A percentile compares a stretch with the other conserved stretches of the same genome.
These are phyloP conservation scores for Neofusicoccum kwambonambiense DNA, from an alignment of 2,329 filamentous ascomycete species.

Conservation along the genomic window DNA sequence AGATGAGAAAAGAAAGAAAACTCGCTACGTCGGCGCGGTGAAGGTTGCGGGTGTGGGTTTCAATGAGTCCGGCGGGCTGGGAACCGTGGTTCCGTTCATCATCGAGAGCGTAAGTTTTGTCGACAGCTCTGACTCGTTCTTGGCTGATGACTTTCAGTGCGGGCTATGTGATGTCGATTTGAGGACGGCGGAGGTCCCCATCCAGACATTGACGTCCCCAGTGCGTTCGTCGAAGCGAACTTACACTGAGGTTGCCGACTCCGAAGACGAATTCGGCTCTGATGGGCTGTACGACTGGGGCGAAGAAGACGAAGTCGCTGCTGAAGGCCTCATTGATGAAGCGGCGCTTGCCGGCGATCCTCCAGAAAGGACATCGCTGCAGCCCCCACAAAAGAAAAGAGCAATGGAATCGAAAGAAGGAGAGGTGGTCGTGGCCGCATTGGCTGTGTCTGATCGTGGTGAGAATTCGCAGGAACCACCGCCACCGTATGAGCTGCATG, in stretches of 20 bases:
- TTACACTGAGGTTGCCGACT: constrained; percentile 56
- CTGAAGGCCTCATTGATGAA: constrained; percentile 39
- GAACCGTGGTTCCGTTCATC: constrained; percentile 51
- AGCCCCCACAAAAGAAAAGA: constrained; percentile 3
- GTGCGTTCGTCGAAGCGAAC: constrained; percentile 57
- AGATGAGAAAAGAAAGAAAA: constrained; percentile 30
- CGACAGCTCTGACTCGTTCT: constrained; percentile 22
- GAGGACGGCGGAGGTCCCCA: not conserved
- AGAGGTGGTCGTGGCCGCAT: no score
- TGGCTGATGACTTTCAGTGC: constrained; percentile 28
- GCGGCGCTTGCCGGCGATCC: constrained; percentile 17
- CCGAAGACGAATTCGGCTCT: constrained; percentile 59
- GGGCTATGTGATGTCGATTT: constrained; percentile 31
- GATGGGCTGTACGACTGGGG: constrained; percentile 74
- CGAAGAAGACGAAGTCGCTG: constrained; percentile 56
- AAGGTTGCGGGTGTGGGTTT: constrained; percentile 43
- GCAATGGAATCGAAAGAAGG: not conserved
- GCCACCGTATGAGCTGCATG: not conserved
- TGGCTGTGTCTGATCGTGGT: no score
- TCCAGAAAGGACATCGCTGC: not conserved
- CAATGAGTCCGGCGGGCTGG: constrained; percentile 42
- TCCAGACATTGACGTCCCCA: constrained; percentile 20
- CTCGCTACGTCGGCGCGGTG: constrained; percentile 45
- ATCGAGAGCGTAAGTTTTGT: constrained; percentile 44
- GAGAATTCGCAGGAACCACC: not conserved